Conservation (phyloP, 2,329 filamentous ascomycete genomes). For the Diplodia scrobiculata region DNA sequence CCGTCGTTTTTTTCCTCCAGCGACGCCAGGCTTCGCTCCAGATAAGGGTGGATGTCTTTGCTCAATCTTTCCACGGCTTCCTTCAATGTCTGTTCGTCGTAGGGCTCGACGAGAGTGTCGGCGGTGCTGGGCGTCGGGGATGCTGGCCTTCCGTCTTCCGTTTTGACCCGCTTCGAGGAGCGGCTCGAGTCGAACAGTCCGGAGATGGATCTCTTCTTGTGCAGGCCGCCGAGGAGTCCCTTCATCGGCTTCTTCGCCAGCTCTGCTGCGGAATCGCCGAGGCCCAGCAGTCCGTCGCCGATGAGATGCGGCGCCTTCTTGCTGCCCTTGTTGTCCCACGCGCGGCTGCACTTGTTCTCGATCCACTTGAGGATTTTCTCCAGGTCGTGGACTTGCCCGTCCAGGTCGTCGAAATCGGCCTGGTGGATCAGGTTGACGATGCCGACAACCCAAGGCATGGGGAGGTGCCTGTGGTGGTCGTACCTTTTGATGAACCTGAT, state of each 20-base stretch:
- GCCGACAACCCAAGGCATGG: neutral
- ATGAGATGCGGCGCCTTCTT: neutral
- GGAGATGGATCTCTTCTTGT: neutral
- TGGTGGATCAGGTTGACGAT: neutral
- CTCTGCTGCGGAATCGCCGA: neutral
- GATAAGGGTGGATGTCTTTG: neutral
- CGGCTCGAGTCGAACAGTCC: neutral
- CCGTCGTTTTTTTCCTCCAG: neutral
- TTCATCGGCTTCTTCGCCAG: neutral
- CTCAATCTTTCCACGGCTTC: neutral
- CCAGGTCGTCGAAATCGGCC: neutral
- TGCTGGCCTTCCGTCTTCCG: neutral
- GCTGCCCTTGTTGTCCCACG: neutral
- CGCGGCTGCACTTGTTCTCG: neutral
- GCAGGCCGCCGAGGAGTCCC: neutral
- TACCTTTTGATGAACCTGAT: neutral
- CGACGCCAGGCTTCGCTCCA: neutral
- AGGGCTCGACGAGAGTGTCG: neutral
- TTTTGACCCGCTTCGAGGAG: neutral
- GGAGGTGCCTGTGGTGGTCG: neutral
- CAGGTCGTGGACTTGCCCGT: neutral
- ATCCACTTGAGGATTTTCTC: constrained; percentile 4
- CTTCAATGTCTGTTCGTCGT: neutral
- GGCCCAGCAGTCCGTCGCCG: neutral
- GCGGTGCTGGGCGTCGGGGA: neutral